Percentiles rank a stretch among this genome's conserved stretches.
Conservation (phyloP, 2,329 filamentous ascomycete species). For the Hypomyces perniciosus region DNA sequence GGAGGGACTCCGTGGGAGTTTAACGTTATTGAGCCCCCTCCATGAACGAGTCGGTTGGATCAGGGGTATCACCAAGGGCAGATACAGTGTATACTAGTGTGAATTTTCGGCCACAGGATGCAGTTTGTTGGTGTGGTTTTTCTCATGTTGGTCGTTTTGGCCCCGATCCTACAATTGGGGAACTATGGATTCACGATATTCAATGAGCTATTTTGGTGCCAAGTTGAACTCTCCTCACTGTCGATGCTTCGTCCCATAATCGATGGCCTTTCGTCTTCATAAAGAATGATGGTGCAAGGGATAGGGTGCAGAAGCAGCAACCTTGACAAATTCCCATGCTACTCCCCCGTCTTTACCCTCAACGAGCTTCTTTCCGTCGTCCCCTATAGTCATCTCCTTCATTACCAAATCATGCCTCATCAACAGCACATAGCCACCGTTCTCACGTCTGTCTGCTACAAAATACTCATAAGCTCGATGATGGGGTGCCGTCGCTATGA, state of each 20-base stretch:
- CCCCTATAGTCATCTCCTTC: neutral
- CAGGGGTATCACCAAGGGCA: too few relatives aligned
- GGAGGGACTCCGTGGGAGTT: neutral
- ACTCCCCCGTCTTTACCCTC: neutral
- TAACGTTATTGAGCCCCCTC: too few relatives aligned
- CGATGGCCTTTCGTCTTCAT: neutral
- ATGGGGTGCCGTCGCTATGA: neutral
- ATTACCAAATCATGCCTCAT: neutral
- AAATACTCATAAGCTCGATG: constrained; percentile 3
- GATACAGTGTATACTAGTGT: too few relatives aligned
- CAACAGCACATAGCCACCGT: constrained; percentile 5
- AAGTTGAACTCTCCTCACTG: neutral
- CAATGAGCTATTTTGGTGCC: too few relatives aligned
- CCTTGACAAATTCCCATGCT: constrained; percentile 9
- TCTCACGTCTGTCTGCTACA: neutral
- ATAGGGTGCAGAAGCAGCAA: neutral
- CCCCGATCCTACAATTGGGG: too few relatives aligned
- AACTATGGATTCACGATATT: too few relatives aligned
- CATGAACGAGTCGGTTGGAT: too few relatives aligned
- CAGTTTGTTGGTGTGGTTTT: too few relatives aligned
- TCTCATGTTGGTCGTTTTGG: too few relatives aligned
- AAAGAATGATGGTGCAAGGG: neutral
- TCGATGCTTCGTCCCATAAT: neutral
- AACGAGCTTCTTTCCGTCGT: neutral
- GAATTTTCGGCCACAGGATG: too few relatives aligned